A percentile compares a stretch with the other conserved stretches of the same genome.
These are phyloP conservation scores for Poa annua DNA, from an alignment of 176 grass and related monocot genomes.

Conservation along the genomic window DNA sequence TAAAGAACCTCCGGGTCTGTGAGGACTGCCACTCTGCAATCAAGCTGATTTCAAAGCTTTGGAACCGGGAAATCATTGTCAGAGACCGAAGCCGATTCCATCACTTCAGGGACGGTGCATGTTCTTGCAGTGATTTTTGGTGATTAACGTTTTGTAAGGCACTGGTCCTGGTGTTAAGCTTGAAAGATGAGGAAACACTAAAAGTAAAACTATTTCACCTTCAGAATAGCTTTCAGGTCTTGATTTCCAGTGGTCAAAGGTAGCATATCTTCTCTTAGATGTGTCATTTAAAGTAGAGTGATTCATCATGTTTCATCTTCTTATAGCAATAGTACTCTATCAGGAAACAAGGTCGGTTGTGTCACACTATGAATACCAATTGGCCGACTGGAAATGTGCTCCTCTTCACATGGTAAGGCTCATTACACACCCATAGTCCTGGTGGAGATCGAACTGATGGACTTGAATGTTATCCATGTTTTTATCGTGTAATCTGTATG, in stretches of 20 bases:
- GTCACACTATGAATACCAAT: not conserved
- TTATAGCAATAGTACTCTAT: slow-evolving; percentile 12
- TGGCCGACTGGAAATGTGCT: slow-evolving; percentile 5
- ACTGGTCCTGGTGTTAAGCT: slow-evolving; percentile 18
- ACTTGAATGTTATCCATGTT: slow-evolving; percentile 29
- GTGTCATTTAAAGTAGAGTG: not conserved
- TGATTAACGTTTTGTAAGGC: slow-evolving; percentile 37
- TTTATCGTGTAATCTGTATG: slow-evolving; percentile 7
- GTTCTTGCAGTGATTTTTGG: slow-evolving; percentile 90
- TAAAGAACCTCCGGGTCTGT: slow-evolving; percentile 78
- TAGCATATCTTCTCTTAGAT: slow-evolving; percentile 7
- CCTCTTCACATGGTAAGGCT: not conserved
- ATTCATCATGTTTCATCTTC: slow-evolving; percentile 6
- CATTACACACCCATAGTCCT: not conserved
- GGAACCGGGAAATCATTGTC: slow-evolving; percentile 66
- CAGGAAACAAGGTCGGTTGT: not conserved
- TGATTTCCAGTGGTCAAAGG: slow-evolving; percentile 23
- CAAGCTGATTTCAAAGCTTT: slow-evolving; percentile 72
- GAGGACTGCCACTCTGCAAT: slow-evolving; percentile 82
- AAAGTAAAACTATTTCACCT: not conserved
- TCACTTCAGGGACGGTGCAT: slow-evolving; percentile 60
- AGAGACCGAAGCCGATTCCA: slow-evolving; percentile 85
- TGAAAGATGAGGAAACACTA: slow-evolving; percentile 5
- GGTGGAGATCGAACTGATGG: not conserved
- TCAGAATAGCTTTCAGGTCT: not conserved